Evolutionary conservation across 139 green algal genomes (phyloP).

Genomic region (Asterochloris sp.): DNA sequence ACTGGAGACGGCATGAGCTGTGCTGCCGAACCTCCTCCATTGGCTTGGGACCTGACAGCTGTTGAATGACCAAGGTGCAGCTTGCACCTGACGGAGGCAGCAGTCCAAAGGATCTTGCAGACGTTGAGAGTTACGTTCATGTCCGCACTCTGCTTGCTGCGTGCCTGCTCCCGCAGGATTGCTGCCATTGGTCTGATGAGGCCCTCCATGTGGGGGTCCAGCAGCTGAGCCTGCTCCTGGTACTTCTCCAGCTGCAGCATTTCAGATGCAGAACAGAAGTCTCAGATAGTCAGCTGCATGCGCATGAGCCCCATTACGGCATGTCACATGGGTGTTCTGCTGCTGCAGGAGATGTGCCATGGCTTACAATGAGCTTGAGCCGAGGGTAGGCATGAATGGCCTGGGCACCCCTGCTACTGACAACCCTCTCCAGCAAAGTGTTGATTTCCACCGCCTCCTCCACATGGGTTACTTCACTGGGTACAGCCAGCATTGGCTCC

Average conservation of each 20-base stretch:
- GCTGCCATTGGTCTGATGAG: constrained; percentile 70
- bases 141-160: neutral
- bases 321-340: neutral
- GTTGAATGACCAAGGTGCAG: neutral
- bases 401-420: constrained; percentile 21
- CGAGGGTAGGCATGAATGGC: constrained; percentile 31
- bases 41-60: neutral
- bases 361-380: constrained; percentile 54
- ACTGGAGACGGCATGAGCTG: too few species aligned
- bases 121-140: constrained; percentile 26
- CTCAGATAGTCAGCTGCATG: constrained; percentile 1
- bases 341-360: neutral
- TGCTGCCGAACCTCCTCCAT: too few species aligned
- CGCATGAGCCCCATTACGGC: neutral
- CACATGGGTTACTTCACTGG: constrained; percentile 15
- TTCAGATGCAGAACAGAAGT: neutral
- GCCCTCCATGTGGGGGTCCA: constrained; percentile 84
- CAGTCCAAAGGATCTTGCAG: constrained; percentile 69
- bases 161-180: constrained; percentile 39
- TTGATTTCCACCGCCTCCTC: constrained; percentile 46
- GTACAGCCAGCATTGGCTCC: too few species aligned
- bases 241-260: constrained; percentile 83
- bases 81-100: constrained; percentile 64
- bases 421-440: constrained; percentile 33
- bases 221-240: constrained; percentile 91